phyloP scores from a whole-genome alignment of 1,139 yeast species.

The Hansenula anomala region DNA sequence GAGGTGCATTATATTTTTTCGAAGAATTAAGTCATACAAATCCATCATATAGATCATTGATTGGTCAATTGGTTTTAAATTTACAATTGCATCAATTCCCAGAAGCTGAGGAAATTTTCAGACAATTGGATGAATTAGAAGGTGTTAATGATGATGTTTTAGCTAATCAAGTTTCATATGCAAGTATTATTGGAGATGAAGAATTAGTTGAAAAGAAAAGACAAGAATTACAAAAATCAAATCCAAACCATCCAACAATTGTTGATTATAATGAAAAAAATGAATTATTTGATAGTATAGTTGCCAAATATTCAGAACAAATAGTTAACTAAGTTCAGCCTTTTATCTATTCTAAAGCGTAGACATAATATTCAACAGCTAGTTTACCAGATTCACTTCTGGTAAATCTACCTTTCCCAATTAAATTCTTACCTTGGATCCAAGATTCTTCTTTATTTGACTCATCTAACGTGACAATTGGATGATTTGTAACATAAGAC shows the following conservation, averaged over 20 bases:
- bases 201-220: constrained; percentile 23
- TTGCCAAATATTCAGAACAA: constrained; percentile 42
- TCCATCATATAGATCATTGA: constrained; percentile 41
- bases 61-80: constrained; percentile 43
- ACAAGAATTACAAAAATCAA: constrained; percentile 33
- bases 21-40: constrained; percentile 60
- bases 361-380: constrained; percentile 48
- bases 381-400: constrained; percentile 38
- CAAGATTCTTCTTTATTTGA: constrained; percentile 41
- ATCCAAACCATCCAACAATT: constrained; percentile 47
- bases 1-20: constrained; percentile 63
- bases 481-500: constrained; percentile 42
- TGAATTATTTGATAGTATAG: constrained; percentile 51
- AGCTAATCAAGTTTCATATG: constrained; percentile 53
- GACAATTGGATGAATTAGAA: constrained; percentile 37
- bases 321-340: constrained; percentile 5
- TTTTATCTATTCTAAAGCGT: constrained; percentile 20
- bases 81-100: constrained; percentile 40
- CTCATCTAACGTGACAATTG: constrained; percentile 35
- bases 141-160: constrained; percentile 42
- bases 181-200: constrained; percentile 40
- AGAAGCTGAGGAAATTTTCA: constrained; percentile 40
- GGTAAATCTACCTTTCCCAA: constrained; percentile 52
- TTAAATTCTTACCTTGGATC: constrained; percentile 38
- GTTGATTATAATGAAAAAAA: constrained; percentile 48